Base-by-base conservation (phyloP, 2,329 filamentous ascomycete species). In the Neonectria magnoliae region DNA sequence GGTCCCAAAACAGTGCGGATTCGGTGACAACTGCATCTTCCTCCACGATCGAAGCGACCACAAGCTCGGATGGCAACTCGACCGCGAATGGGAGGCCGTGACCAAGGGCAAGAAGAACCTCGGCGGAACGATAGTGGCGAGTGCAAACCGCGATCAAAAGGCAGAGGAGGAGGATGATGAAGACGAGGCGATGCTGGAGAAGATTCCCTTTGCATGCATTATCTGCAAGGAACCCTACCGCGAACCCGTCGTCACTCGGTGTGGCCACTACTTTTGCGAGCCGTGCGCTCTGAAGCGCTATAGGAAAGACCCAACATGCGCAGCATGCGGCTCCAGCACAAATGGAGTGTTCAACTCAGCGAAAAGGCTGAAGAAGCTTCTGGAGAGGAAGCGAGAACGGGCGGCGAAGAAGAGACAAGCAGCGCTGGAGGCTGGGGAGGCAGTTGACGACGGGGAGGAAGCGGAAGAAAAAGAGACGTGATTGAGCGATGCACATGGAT, bases 241-340 rank as follows among this genome's bases (percentile, higher is more conserved):
- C 73, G 85, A 88, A 62, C 95, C 96, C 0, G 87, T 98, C 13
- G 83, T 95, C 25, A 98, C 96, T 13, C 91, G 93, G 69, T 99
- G 96, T 71, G 92, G 93, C 0, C 96, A 99, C 78, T 98, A 98
- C 78, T 98, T 98, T 76, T 99, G 96, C 77, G 92, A 98, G 78
- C 84, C 87, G 1, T 99, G 96, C 78, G 96, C 96, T 27, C 82
- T 98, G 72, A 89, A 92, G 76, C 83, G 94, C 69, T 98, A 98
- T 77, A 86, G 92, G 67, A 96, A 93, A 76, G 93, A 94, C 72
- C 94, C 94, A 4, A 89, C 88, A 3, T 98, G 96, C 78, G 93
- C 93, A 2, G 92, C 91, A 4, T 98, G 96, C 77, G 92, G 93
- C 1, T 85, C 90, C 1, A 92, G 93, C 5, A 98, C 94, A 0